A percentile compares a stretch with the other conserved stretches of the same genome.
phyloP scores from a whole-genome alignment of 2,329 filamentous ascomycete species.

The Fusarium temperatum region DNA sequence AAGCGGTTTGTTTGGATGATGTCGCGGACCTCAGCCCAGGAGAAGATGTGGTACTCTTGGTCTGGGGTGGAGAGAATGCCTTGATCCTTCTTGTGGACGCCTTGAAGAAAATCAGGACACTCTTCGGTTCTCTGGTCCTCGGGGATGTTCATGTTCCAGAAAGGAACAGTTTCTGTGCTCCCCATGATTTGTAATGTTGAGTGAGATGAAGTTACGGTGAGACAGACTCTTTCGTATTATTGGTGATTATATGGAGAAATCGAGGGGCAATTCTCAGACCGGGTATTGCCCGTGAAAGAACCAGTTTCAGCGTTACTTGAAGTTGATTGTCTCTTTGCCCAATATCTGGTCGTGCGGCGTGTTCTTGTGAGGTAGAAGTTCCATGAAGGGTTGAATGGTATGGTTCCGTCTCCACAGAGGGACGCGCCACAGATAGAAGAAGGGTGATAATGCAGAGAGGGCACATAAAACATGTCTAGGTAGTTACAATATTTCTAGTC shows the following conservation, averaged over 20 bases:
- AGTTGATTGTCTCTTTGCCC: not conserved
- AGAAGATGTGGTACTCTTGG: constrained; percentile 66
- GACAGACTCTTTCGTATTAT: not conserved
- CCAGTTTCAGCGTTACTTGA: not conserved
- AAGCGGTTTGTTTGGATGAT: constrained; percentile 74
- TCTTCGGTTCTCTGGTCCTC: constrained; percentile 65
- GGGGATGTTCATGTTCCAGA: constrained; percentile 86
- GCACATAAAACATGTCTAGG: not conserved
- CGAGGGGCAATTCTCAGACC: not conserved
- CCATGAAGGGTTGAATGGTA: not conserved
- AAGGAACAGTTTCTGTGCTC: constrained; percentile 58
- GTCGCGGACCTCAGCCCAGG: constrained; percentile 75
- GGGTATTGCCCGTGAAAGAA: not conserved
- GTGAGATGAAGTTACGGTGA: constrained; percentile 24
- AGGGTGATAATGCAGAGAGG: not conserved
- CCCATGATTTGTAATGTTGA: constrained; percentile 47
- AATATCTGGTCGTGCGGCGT: not conserved
- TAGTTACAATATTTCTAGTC: not conserved
- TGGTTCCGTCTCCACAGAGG: constrained; percentile 11
- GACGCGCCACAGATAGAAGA: not conserved
- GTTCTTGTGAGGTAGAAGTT: not conserved
- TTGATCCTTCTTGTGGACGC: constrained; percentile 73
- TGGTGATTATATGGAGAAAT: not conserved
- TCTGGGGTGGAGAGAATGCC: constrained; percentile 77
- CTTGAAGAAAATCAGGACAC: constrained; percentile 76